These are phyloP conservation scores for Trichomonascaceae sp. DNA, from an alignment of 1,139 yeast species.

Conservation along the genomic window DNA sequence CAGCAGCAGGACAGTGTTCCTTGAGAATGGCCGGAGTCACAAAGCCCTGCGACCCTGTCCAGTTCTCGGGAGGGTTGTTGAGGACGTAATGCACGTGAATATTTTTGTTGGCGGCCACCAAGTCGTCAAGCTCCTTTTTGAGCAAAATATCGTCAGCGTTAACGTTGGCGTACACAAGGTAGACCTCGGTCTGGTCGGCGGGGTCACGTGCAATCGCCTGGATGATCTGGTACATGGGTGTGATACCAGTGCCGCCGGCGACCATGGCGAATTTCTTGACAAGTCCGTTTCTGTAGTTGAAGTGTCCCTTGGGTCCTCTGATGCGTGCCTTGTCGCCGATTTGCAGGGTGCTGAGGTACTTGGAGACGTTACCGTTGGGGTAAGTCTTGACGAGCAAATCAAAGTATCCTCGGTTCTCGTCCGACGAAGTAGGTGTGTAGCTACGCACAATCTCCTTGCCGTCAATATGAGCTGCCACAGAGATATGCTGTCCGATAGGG, in stretches of 20 bases:
- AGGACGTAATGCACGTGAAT: slow-evolving; percentile 64
- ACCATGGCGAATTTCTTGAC: slow-evolving; percentile 68
- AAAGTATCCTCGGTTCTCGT: slow-evolving; percentile 67
- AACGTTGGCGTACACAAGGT: slow-evolving; percentile 67
- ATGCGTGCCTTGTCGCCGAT: slow-evolving; percentile 61
- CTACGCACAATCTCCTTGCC: slow-evolving; percentile 84
- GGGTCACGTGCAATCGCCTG: slow-evolving; percentile 69
- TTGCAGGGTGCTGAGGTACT: slow-evolving; percentile 52
- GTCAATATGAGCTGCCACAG: slow-evolving; percentile 44
- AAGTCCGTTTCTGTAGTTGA: slow-evolving; percentile 74
- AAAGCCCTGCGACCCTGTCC: slow-evolving; percentile 77
- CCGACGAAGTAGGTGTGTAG: slow-evolving; percentile 87
- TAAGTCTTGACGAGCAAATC: slow-evolving; percentile 88
- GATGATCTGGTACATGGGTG: slow-evolving; percentile 87
- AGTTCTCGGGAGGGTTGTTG: slow-evolving; percentile 58
- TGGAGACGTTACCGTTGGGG: slow-evolving; percentile 81
- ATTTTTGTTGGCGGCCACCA: slow-evolving; percentile 53
- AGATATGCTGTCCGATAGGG: slow-evolving; percentile 90
- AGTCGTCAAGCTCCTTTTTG: slow-evolving; percentile 62
- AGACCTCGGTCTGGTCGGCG: slow-evolving; percentile 60
- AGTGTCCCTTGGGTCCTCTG: slow-evolving; percentile 91
- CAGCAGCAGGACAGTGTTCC: slow-evolving; percentile 51
- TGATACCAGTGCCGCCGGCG: slow-evolving; percentile 93
- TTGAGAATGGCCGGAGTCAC: slow-evolving; percentile 67
- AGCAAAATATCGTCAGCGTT: slow-evolving; percentile 67